These are phyloP conservation scores for Candida multigemmis DNA, from an alignment of 805 yeast species.

Conservation along the genomic window DNA sequence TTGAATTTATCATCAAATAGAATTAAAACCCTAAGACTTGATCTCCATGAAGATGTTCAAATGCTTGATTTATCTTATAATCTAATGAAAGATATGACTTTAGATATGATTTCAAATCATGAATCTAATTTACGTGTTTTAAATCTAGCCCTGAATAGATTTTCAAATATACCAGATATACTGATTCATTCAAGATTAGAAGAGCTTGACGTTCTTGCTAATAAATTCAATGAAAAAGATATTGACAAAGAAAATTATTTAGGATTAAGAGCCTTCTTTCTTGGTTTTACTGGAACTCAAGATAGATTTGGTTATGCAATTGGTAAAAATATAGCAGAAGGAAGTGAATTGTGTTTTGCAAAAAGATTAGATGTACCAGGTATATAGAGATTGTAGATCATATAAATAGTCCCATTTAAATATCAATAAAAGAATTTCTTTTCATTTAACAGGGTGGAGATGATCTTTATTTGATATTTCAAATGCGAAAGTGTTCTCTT, in stretches of 20 bases:
- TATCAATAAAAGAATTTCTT: conserved; percentile 10
- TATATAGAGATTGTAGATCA: conserved; percentile 16
- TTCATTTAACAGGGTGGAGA: conserved; percentile 49
- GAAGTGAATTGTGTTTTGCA: conserved; percentile 6
- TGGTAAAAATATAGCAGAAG: conserved; percentile 7
- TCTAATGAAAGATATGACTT: conserved; percentile 2
- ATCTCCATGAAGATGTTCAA: conserved; percentile 3
- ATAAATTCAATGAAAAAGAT: conserved; percentile 4
- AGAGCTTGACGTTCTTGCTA: conserved; percentile 10
- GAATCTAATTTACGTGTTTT: conserved; percentile 4
- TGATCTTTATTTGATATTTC: conserved; percentile 30
- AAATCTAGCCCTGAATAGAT: conserved; percentile 7
- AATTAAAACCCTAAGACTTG: conserved; percentile 3
- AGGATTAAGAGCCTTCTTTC: conserved; percentile 5
- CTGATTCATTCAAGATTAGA: conserved; percentile 5
- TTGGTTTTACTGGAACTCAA: conserved; percentile 8
- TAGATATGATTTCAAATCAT: conserved; percentile 2
- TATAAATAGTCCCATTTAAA: conserved; percentile 19
- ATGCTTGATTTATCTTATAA: conserved; percentile 8
- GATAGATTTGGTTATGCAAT: conserved; percentile 13
- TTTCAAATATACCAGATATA: conserved; percentile 3
- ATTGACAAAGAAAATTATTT: conserved; percentile 3
- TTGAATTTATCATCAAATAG: conserved; percentile 8
- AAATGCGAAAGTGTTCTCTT: conserved; percentile 37
- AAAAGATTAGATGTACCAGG: conserved; percentile 6